Conservation (phyloP, 805 yeast species). For the Yamadazyma sp. region DNA sequence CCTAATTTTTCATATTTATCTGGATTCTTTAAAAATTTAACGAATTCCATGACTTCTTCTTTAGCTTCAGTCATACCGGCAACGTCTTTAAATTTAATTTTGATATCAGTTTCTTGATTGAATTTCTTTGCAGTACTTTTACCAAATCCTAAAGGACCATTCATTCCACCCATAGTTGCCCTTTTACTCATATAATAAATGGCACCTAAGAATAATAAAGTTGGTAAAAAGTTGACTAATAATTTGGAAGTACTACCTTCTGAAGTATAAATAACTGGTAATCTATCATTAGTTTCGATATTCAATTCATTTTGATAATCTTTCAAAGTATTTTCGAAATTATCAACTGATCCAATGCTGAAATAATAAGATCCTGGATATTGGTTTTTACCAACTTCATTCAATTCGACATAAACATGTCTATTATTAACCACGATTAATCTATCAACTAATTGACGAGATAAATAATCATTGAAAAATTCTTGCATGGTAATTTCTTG, state of each 20-base stretch:
- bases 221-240: conserved; percentile 79
- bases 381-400: conserved; percentile 56
- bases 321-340: conserved; percentile 77
- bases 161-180: conserved; percentile 49
- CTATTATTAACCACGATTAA: conserved; percentile 75
- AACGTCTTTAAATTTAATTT: conserved; percentile 86
- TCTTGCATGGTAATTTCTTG: conserved; percentile 87
- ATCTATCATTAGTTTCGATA: conserved; percentile 57
- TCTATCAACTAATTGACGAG: conserved; percentile 71
- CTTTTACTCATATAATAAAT: conserved; percentile 76
- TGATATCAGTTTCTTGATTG: conserved; percentile 88
- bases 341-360: conserved; percentile 84
- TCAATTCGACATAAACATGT: conserved; percentile 68
- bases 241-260: conserved; percentile 67
- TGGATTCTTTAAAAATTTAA: conserved; percentile 87
- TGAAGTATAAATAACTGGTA: conserved; percentile 78
- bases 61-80: conserved; percentile 98
- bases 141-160: conserved; percentile 81
- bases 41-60: conserved; percentile 97
- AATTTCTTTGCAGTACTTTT: conserved; percentile 88
- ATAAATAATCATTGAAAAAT: conserved; percentile 70
- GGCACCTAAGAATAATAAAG: conserved; percentile 83
- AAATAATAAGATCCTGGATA: conserved; percentile 43
- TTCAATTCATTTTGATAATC: conserved; percentile 70
- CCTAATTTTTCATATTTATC: conserved; percentile 87